These are phyloP conservation scores for Aspergillus ibericus DNA, from an alignment of 2,329 filamentous ascomycete genomes.

Conservation along the genomic window DNA sequence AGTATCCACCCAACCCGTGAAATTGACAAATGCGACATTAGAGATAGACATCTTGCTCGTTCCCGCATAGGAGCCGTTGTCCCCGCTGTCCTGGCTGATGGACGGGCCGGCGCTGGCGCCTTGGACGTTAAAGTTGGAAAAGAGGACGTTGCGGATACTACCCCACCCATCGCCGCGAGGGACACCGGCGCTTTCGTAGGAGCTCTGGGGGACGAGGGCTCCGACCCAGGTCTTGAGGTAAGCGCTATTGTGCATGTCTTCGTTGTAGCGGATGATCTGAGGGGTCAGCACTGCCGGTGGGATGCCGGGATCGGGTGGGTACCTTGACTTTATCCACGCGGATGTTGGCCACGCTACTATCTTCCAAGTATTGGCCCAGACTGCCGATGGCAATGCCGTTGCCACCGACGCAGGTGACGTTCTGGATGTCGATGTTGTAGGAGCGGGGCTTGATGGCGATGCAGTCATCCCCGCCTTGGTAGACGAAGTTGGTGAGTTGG, in stretches of 20 bases:
- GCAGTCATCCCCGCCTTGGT: slow-evolving; percentile 62
- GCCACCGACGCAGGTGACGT: slow-evolving; percentile 55
- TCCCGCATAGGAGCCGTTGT: slow-evolving; percentile 51
- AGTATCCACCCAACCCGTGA: slow-evolving; percentile 49
- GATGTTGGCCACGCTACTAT: slow-evolving; percentile 53
- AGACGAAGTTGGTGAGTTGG: slow-evolving; percentile 51
- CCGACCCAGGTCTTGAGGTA: slow-evolving; percentile 62
- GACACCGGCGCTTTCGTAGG: slow-evolving; percentile 51
- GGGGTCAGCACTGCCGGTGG: not conserved
- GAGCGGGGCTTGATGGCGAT: slow-evolving; percentile 63
- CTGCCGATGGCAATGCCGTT: slow-evolving; percentile 55
- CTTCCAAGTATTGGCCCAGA: slow-evolving; percentile 58
- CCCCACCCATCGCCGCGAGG: slow-evolving; percentile 58
- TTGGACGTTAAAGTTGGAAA: slow-evolving; percentile 53
- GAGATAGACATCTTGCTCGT: slow-evolving; percentile 54
- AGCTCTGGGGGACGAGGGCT: slow-evolving; percentile 45
- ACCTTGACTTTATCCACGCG: slow-evolving; percentile 46
- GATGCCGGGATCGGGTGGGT: not conserved
- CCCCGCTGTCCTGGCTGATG: slow-evolving; percentile 52
- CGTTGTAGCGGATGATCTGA: slow-evolving; percentile 46
- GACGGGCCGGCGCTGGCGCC: slow-evolving; percentile 47
- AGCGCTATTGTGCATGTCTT: slow-evolving; percentile 50
- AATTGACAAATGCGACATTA: slow-evolving; percentile 53
- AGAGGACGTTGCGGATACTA: slow-evolving; percentile 51
- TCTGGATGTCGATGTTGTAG: slow-evolving; percentile 57